Evolutionary conservation across 2,329 filamentous ascomycete genomes (phyloP), one percentile per base, ranked within the genome.

Genomic region (Monilinia laxa): DNA sequence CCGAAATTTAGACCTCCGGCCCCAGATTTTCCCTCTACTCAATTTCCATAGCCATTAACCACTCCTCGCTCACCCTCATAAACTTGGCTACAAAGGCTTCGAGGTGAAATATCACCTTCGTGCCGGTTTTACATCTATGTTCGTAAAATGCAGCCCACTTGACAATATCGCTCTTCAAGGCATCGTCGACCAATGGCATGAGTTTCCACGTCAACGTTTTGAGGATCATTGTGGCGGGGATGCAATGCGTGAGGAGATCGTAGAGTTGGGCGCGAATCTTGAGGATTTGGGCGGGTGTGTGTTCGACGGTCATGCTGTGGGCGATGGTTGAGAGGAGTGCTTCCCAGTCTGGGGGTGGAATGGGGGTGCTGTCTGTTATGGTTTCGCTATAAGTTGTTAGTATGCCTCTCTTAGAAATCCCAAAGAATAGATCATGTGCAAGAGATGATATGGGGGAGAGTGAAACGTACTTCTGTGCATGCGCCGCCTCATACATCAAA

Each of bases 21-120:
- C 40, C 40, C 40, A 14, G 16, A 42, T 2, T 42, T 42, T 55
- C 14, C 23, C 35, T 54, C 64, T 52, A 49, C 64, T 71, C 85
- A 71, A 87, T 85, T 67, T 93, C 91, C 88, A 95, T 93, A 70
- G 89, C 91, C 91, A 96, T 94, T 67, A 89, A 79, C 76, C 87
- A 96, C 87, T 93, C 94, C 81, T 99, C 95, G 70, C 94, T 86
- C 72, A 98, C 87, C 73, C 94, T 87, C 94, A 99, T 98, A 77
- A 98, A 97, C 81, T 97, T 98, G 67, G 94, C 94, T 67, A 99
- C 95, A 79, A 99, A 99, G 4, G 95, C 95, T 79, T 99, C 96
- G 4, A 99, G 82, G 76, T 99, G 96, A 79, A 99, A 99, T 70
- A 99, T 98, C 67, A 96, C 91, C 83, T 99, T 99, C 68, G 85